Conservation (phyloP, 2,329 filamentous ascomycete genomes). For the Alternaria triticimaculans region DNA sequence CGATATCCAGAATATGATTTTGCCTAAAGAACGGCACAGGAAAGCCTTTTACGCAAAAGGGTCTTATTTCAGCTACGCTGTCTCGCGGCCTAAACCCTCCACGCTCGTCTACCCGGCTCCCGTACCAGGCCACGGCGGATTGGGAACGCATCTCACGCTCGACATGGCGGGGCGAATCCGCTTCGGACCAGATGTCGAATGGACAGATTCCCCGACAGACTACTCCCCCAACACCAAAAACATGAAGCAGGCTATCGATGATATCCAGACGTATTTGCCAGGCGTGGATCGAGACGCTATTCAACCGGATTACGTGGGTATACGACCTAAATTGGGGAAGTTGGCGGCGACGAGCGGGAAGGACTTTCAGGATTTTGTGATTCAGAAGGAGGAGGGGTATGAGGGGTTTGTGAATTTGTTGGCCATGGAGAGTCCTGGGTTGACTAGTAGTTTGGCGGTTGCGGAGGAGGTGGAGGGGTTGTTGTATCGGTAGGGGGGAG, state of each 20-base stretch:
- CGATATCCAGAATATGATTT: conserved; percentile 80
- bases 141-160: conserved; percentile 92
- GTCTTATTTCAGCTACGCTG: conserved; percentile 87
- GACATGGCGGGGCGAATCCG: conserved; percentile 84
- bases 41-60: conserved; percentile 87
- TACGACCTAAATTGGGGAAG: conserved; percentile 80
- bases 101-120: conserved; percentile 90
- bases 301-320: conserved; percentile 85
- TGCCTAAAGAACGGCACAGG: conserved; percentile 62
- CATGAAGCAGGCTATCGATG: conserved; percentile 70
- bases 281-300: conserved; percentile 71
- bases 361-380: conserved; percentile 84
- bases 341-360: conserved; percentile 66
- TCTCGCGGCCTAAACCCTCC: conserved; percentile 67
- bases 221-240: conserved; percentile 70
- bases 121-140: conserved; percentile 77
- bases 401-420: conserved; percentile 86
- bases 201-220: conserved; percentile 76
- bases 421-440: conserved; percentile 90
- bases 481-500: conserved; percentile 52
- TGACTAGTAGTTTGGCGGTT: conserved; percentile 88
- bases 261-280: conserved; percentile 82
- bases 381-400: conserved; percentile 77
- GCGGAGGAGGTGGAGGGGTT: conserved; percentile 73
- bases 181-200: conserved; percentile 95